Conservation (phyloP, 257 asterid species). For the Osmanthus fragrans region DNA sequence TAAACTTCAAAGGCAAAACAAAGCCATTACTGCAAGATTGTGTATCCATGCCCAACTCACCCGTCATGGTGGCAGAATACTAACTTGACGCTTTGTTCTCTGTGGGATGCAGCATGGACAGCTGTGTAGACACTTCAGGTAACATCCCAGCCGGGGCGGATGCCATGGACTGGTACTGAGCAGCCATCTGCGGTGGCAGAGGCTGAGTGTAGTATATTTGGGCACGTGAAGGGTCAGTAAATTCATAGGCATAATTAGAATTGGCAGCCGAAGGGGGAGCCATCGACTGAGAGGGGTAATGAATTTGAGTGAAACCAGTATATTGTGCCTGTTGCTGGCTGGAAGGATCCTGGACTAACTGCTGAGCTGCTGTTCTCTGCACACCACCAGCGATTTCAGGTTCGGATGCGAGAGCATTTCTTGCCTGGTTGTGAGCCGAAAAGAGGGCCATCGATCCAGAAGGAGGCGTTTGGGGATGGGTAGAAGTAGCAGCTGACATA, state of each 20-base stretch:
- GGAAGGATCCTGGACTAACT: slow-evolving; percentile 57
- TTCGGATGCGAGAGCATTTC: slow-evolving; percentile 49
- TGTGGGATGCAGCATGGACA: slow-evolving; percentile 34
- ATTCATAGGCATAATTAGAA: slow-evolving; percentile 60
- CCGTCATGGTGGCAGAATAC: slow-evolving; percentile 54
- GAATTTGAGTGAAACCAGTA: slow-evolving; percentile 76
- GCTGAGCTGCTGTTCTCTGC: slow-evolving; percentile 57
- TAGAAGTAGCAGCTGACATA: slow-evolving; percentile 47
- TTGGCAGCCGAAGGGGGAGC: slow-evolving; percentile 65
- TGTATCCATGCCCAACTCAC: slow-evolving; percentile 57
- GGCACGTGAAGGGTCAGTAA: slow-evolving; percentile 61
- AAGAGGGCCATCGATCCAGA: slow-evolving; percentile 42
- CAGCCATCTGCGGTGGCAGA: slow-evolving; percentile 61
- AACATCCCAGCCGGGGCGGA: slow-evolving; percentile 44
- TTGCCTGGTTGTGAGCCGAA: slow-evolving; percentile 43
- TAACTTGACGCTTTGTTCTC: slow-evolving; percentile 54
- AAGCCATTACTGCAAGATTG: slow-evolving; percentile 74
- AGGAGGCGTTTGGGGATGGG: slow-evolving; percentile 62
- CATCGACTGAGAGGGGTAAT: slow-evolving; percentile 73
- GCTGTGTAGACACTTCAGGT: slow-evolving; percentile 45
- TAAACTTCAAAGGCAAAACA: slow-evolving; percentile 41
- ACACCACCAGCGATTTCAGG: slow-evolving; percentile 66
- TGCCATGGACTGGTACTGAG: slow-evolving; percentile 75
- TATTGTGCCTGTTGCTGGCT: slow-evolving; percentile 60
- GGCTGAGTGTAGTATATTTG: slow-evolving; percentile 72